phyloP scores from a whole-genome alignment of 2,329 filamentous ascomycete genomes.

The Aureobasidium uvarum region DNA sequence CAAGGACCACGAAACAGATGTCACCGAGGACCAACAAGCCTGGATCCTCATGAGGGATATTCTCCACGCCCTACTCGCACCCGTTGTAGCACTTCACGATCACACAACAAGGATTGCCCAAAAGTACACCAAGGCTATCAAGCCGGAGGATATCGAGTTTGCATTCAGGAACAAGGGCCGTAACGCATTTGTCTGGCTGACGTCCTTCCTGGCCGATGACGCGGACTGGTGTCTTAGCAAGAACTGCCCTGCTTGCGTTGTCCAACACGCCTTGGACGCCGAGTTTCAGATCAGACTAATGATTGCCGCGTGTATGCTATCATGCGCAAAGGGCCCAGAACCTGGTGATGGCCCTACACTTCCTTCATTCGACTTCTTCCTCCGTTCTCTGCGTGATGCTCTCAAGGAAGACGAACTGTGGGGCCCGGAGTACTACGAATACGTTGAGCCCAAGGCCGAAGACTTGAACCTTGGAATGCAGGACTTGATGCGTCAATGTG shows the following conservation, averaged over 20 bases:
- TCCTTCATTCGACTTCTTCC: conserved; percentile 43
- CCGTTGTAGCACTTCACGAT: conserved; percentile 57
- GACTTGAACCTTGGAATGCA: conserved; percentile 47
- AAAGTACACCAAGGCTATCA: conserved; percentile 49
- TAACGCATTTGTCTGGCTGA: conserved; percentile 58
- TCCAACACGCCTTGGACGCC: conserved; percentile 46
- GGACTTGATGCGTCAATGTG: conserved; percentile 47
- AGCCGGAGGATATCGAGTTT: conserved; percentile 55
- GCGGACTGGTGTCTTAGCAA: conserved; percentile 56
- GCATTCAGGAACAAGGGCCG: conserved; percentile 58
- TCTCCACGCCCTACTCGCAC: conserved; percentile 58
- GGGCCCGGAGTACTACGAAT: conserved; percentile 46
- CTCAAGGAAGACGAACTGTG: conserved; percentile 47
- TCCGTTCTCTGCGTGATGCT: conserved; percentile 45
- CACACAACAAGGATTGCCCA: conserved; percentile 55
- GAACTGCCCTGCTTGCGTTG: conserved; percentile 55
- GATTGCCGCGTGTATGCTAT: conserved; percentile 50
- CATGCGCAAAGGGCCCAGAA: conserved; percentile 42
- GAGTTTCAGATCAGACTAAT: conserved; percentile 50
- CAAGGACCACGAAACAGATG: conserved; percentile 40
- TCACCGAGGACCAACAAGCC: conserved; percentile 38
- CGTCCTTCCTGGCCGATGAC: conserved; percentile 59
- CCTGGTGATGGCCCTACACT: conserved; percentile 38
- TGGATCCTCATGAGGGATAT: conserved; percentile 58
- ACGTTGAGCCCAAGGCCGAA: conserved; percentile 46